Conservation (phyloP, 805 yeast genomes). For the Tetrapisispora phaffii region DNA sequence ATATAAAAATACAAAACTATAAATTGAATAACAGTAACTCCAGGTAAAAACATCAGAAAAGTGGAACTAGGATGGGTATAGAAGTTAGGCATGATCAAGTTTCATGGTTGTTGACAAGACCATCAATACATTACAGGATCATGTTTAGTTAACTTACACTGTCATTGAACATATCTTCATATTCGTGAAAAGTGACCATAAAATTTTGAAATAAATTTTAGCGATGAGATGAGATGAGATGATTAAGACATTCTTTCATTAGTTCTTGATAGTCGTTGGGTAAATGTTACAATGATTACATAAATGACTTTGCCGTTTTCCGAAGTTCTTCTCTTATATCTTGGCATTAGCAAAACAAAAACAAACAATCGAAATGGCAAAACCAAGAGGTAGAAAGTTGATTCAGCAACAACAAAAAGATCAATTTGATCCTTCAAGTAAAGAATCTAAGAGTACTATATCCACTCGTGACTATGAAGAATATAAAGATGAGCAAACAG, state of each 20-base stretch:
- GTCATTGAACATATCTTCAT: not conserved
- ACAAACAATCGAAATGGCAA: slow-evolving; percentile 10
- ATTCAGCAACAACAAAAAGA: slow-evolving; percentile 23
- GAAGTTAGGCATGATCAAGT: too few relatives aligned
- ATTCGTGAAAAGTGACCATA: not conserved
- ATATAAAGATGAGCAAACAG: slow-evolving; percentile 1
- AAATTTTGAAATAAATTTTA: slow-evolving; percentile 1
- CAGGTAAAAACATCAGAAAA: not conserved
- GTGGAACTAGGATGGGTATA: too few relatives aligned
- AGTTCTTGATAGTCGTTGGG: too few relatives aligned
- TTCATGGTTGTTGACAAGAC: too few relatives aligned
- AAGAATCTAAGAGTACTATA: slow-evolving; percentile 2
- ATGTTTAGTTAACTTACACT: too few relatives aligned
- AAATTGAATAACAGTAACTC: not conserved
- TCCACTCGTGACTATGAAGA: slow-evolving; percentile 12
- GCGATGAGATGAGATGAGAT: slow-evolving; percentile 6
- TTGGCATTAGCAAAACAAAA: not conserved
- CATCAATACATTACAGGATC: too few relatives aligned
- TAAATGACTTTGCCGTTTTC: too few relatives aligned
- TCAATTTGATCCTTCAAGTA: slow-evolving; percentile 13
- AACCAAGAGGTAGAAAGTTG: slow-evolving; percentile 37
- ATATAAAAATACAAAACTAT: not conserved
- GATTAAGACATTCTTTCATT: too few relatives aligned
- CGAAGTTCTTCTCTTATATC: too few relatives aligned
- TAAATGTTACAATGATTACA: too few relatives aligned